Evolutionary conservation across 2,329 filamentous ascomycete genomes (phyloP).

Genomic region (Cladosporium cucumerinum): DNA sequence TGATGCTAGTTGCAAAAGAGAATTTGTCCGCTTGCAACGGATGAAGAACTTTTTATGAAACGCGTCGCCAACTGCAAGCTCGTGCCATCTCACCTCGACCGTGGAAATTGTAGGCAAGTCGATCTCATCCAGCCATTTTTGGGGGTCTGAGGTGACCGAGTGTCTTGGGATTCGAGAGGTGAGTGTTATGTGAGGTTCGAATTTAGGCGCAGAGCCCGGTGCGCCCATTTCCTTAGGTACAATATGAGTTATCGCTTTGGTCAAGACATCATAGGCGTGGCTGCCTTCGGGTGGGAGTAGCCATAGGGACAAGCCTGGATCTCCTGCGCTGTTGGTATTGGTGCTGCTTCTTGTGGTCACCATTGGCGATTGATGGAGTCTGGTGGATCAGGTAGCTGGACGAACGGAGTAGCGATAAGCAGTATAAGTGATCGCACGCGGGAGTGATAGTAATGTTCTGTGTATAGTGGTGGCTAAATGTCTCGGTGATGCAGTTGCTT

Average conservation of each 20-base stretch:
- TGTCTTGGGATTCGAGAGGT: background rate
- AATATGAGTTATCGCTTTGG: background rate
- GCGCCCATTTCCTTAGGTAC: background rate
- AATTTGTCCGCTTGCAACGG: background rate
- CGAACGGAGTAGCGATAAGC: background rate
- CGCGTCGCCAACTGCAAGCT: background rate
- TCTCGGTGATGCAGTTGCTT: background rate
- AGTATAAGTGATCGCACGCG: background rate
- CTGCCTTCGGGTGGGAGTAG: background rate
- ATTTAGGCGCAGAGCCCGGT: background rate
- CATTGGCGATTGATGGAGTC: background rate
- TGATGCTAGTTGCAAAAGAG: background rate
- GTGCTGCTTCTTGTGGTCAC: background rate
- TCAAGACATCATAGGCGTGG: background rate
- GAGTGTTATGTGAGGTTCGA: slow-evolving; percentile 6
- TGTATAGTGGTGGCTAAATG: background rate
- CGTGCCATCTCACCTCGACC: background rate
- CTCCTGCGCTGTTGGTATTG: background rate
- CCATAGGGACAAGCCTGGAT: background rate
- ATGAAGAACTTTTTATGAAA: background rate
- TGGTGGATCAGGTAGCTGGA: background rate
- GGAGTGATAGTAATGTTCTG: background rate
- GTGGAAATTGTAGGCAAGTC: background rate
- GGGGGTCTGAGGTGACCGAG: background rate
- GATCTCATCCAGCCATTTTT: background rate